These are phyloP conservation scores for Malassezia furfur DNA, from an alignment of 1,284 basidiomycete species.

Conservation along the genomic window DNA sequence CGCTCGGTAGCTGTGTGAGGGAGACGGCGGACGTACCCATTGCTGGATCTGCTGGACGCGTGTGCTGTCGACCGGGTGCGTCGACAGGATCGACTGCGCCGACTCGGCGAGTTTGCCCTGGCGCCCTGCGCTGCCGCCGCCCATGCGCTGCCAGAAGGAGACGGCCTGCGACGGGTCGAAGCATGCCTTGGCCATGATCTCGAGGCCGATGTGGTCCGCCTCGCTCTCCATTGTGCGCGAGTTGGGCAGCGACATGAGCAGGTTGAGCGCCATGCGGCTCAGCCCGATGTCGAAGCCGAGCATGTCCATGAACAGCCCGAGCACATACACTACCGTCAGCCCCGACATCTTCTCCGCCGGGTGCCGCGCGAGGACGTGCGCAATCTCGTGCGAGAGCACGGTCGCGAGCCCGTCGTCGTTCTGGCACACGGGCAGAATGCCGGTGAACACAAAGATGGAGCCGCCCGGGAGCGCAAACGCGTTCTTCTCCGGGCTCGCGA, in stretches of 20 bases:
- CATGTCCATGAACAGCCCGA: conserved; percentile 24
- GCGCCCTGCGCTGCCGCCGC: conserved; percentile 14
- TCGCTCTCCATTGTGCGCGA: conserved; percentile 72
- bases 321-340: conserved; percentile 32
- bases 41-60: conserved; percentile 31
- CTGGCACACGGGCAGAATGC: conserved; percentile 68
- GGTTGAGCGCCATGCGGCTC: conserved; percentile 50
- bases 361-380: conserved; percentile 56
- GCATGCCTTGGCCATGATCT: conserved; percentile 56
- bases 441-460: conserved; percentile 73
- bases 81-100: conserved; percentile 25
- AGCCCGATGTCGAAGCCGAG: conserved; percentile 32
- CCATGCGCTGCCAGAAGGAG: conserved; percentile 22
- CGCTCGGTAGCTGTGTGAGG: conserved; percentile 3
- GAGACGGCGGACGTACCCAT: conserved; percentile 19
- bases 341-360: conserved; percentile 42
- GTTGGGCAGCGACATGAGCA: conserved; percentile 67
- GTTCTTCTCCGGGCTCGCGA: conserved; percentile 65
- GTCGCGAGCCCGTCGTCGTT: conserved; percentile 77
- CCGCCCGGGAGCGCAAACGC: conserved; percentile 67
- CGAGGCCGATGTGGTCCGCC: conserved; percentile 52
- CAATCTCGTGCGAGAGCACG: conserved; percentile 74
- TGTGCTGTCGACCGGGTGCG: conserved; percentile 32
- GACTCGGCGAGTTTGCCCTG: conserved; percentile 17
- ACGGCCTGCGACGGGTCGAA: conserved; percentile 64